These are phyloP conservation scores for Diplodia sapinea DNA, from an alignment of 2,329 filamentous ascomycete species.

Conservation along the genomic window DNA sequence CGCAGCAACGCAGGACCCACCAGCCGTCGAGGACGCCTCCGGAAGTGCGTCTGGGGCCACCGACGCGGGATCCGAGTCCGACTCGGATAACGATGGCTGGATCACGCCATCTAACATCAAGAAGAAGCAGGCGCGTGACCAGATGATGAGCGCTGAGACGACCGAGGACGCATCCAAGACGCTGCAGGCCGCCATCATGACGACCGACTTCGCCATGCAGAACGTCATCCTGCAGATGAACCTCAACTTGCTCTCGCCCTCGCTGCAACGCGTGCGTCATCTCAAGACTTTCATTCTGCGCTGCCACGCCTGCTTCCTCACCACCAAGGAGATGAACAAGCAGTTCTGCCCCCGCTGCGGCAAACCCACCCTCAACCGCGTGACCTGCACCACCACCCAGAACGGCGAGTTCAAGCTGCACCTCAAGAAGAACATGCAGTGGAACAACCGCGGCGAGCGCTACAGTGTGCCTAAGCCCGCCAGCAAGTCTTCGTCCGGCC, in stretches of 20 bases:
- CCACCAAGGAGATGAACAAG: slow-evolving; percentile 80
- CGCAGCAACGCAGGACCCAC: neutral
- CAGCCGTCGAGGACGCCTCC: neutral
- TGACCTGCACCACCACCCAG: slow-evolving; percentile 82
- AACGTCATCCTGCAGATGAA: slow-evolving; percentile 96
- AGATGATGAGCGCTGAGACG: slow-evolving; percentile 50
- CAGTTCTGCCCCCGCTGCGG: slow-evolving; percentile 95
- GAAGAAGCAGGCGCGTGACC: slow-evolving; percentile 76
- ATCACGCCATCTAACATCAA: slow-evolving; percentile 94
- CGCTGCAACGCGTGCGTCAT: slow-evolving; percentile 78
- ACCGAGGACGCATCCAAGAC: slow-evolving; percentile 60
- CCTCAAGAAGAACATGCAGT: slow-evolving; percentile 93
- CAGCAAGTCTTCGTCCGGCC: slow-evolving; percentile 79
- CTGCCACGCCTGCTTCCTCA: slow-evolving; percentile 80
- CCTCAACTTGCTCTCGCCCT: slow-evolving; percentile 81
- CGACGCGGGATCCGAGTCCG: slow-evolving; percentile 37
- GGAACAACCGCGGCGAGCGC: slow-evolving; percentile 89
- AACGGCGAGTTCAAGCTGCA: slow-evolving; percentile 83
- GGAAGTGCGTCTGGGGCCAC: slow-evolving; percentile 20
- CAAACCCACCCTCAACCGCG: slow-evolving; percentile 81
- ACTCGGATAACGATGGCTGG: slow-evolving; percentile 75
- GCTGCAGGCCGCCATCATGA: slow-evolving; percentile 89
- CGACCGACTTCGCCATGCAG: slow-evolving; percentile 96
- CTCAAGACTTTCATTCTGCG: slow-evolving; percentile 89
- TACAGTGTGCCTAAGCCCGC: slow-evolving; percentile 93